Base-by-base conservation (phyloP, 768 basidiomycete species). In the Guyanaporus albipodus region DNA sequence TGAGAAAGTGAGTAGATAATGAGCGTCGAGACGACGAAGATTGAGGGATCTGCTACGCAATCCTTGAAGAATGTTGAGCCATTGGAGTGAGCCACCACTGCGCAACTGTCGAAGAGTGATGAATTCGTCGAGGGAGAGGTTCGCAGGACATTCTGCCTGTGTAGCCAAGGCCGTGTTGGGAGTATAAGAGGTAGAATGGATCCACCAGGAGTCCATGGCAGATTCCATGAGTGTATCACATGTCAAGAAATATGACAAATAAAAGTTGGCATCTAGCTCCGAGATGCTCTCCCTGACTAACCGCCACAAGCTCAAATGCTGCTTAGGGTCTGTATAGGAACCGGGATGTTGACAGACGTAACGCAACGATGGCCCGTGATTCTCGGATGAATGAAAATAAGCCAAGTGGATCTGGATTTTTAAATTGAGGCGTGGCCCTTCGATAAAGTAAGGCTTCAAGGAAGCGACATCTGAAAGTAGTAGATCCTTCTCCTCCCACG, bases 41-140 rank as follows among this genome's bases (percentile, higher is more conserved):
- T n/a, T n/a, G n/a, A n/a, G n/a, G n/a, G n/a, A n/a, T n/a, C n/a
- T n/a, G n/a, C n/a, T n/a, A n/a, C n/a, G n/a, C n/a, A n/a, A n/a
- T n/a, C n/a, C 62, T n/a, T 70, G 67, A 10, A 66, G 46, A 18
- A 79, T 72, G 38, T 79, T 79, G 27, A 70, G 54, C 77, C 76
- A 78, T 36, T 79, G 78, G 0, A 80, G 53, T 1, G 41, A 54
- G 0, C 62, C 48, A 0, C 78, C 76, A 14, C 70, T 66, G 2
- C 78, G 72, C 33, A 79, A 51, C 37, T 64, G 57, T 8, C 69
- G 11, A 12, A 32, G n/a, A 14, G 31, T n/a, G 15, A 32, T 7
- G 8, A 32, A 32, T n/a, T 32, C 31, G 12, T 78, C 73, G 2
- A 73, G 41, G 12, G 48, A 65, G 5, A 79, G 57, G 7, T 70